A percentile compares a stretch with the other conserved stretches of the same genome.
phyloP scores from a whole-genome alignment of 306 rosid species.

The Cucumis melo region DNA sequence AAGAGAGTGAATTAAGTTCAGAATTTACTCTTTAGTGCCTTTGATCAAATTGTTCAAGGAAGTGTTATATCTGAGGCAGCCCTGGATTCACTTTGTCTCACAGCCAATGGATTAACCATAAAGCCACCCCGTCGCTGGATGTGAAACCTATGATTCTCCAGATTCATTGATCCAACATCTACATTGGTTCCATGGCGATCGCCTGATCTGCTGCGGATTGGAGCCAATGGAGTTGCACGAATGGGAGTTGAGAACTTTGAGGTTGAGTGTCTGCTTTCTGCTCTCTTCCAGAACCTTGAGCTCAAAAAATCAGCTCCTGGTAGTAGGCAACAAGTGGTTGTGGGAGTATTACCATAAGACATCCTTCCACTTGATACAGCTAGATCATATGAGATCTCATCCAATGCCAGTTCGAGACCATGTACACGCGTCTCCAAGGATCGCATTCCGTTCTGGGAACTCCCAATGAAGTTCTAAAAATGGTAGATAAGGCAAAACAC shows the following conservation, averaged over 20 bases:
- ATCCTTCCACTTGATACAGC: constrained; percentile 80
- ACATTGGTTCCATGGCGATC: constrained; percentile 26
- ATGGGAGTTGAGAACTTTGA: constrained; percentile 31
- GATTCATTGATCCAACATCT: background rate
- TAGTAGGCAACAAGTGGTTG: constrained; percentile 52
- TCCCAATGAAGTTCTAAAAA: constrained; percentile 70
- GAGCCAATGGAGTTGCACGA: constrained; percentile 27
- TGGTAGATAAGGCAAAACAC: constrained; percentile 8
- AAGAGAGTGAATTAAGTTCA: background rate
- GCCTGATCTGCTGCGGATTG: constrained; percentile 20
- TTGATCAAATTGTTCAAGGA: background rate
- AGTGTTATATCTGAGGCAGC: background rate
- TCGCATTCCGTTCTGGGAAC: constrained; percentile 88
- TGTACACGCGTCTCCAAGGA: constrained; percentile 91
- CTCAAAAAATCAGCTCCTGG: constrained; percentile 76
- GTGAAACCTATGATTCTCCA: constrained; percentile 31
- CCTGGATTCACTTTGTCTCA: constrained; percentile 34
- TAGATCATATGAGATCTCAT: constrained; percentile 86
- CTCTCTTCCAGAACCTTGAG: constrained; percentile 74
- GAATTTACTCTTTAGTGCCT: constrained; percentile 1
- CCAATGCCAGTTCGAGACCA: constrained; percentile 84
- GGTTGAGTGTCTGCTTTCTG: constrained; percentile 41
- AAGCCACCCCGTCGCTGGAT: constrained; percentile 54
- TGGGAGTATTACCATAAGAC: constrained; percentile 25
- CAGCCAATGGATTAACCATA: constrained; percentile 79